phyloP scores from a whole-genome alignment of 257 asterid species.

The Solanum habrochaites region DNA sequence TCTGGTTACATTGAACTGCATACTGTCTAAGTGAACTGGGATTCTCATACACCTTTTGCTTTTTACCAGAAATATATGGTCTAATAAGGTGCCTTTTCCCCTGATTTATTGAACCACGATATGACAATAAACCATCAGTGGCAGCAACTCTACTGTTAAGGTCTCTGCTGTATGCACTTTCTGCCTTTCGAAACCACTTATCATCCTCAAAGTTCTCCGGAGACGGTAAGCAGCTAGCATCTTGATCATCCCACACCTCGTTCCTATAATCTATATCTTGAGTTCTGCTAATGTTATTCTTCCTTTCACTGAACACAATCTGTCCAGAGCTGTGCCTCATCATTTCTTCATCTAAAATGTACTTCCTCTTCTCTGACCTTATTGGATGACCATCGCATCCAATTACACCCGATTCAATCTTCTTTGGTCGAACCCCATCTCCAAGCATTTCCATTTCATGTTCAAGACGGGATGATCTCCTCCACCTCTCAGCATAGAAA shows the following conservation, averaged over 20 bases:
- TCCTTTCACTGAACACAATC: background rate
- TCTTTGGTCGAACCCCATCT: background rate
- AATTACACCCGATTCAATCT: background rate
- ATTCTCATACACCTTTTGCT: background rate
- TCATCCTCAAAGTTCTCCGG: conserved; percentile 2
- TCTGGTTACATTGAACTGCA: background rate
- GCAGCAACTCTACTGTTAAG: conserved; percentile 1
- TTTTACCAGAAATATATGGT: conserved; percentile 4
- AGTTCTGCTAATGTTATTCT: background rate
- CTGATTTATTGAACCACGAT: background rate
- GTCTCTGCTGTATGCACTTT: background rate
- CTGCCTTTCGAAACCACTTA: background rate
- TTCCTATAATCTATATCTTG: conserved; percentile 5
- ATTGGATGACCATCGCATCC: background rate
- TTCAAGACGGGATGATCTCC: background rate
- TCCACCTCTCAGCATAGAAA: conserved; percentile 7
- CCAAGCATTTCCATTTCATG: conserved; percentile 2
- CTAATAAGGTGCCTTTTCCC: conserved; percentile 1
- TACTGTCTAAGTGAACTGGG: background rate
- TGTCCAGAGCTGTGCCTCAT: background rate
- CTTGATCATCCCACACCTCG: conserved; percentile 5
- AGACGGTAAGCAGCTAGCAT: background rate
- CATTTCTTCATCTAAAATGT: conserved; percentile 7
- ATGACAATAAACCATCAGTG: conserved; percentile 2
- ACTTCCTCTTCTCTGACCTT: conserved; percentile 9